Base-by-base conservation (phyloP, 108 stramenopile genomes). In the Poteriospumella lacustris region DNA sequence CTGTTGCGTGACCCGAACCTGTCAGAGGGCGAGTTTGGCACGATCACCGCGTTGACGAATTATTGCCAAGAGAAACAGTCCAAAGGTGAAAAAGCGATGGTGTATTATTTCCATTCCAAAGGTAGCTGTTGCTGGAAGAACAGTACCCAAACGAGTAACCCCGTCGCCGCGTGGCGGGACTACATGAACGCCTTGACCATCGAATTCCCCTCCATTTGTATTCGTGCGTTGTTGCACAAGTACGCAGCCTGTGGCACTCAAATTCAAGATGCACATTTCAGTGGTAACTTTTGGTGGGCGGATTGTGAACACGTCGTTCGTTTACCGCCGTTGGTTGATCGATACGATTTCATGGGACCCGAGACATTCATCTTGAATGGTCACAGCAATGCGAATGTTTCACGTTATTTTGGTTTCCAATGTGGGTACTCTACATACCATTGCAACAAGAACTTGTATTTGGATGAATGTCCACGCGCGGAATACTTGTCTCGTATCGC, bases 201-300 rank as follows among this genome's bases (percentile, higher is more conserved):
- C 9, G 60, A 64, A 64, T 64, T 64, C 36, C 60, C 60, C 3
- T 64, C 60, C 31, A 64, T 64, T 24, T 64, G 60, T 64, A 3
- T 64, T 12, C 60, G 60, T 64, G 60, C 60, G 5, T 12, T 64
- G 24, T 31, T 5, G 9, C 60, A 34, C 9, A 34, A 34, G 9
- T 64, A 64, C 36, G 3, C 5, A 31, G 24, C 60, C 36, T 64
- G 60, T 64, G 60, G 60, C 9, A 34, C 24, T 34, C 33, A 64
- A 31, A 64, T 34, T 64, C 60, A 64, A 64, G 24, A 64, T 64
- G 24, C 24, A 5, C 60, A 64, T 34, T 64, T 12, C 36, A 12
- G 12, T 12, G 60, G 60, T 3, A 64, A 64, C 60, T 64, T 64
- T 24, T 64, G 60, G 60, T 64, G 60, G 60, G 60, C 60, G 9